phyloP scores from a whole-genome alignment of 73 alveolate species.

The Stentor coeruleus region DNA sequence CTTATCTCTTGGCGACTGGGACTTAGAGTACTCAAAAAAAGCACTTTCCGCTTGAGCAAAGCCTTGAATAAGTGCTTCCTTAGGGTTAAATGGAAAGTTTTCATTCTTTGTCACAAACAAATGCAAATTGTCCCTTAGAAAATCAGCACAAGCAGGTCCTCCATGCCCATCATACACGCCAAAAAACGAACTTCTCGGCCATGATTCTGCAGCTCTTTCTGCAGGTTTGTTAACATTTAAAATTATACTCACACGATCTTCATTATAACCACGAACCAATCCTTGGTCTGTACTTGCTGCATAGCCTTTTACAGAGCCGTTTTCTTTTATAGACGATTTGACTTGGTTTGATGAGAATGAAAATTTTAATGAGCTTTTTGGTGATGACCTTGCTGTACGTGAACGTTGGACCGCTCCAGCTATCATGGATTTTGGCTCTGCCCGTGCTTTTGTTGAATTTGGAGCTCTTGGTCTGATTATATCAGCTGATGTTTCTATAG shows the following conservation, averaged over 20 bases:
- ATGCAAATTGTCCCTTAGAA: slow-evolving; percentile 87
- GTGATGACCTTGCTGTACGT: slow-evolving; percentile 14
- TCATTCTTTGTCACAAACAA: slow-evolving; percentile 79
- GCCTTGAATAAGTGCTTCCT: slow-evolving; percentile 85
- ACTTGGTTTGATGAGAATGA: slow-evolving; percentile 42
- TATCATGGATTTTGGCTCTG: not conserved
- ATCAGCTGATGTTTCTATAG: not conserved
- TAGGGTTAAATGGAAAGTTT: slow-evolving; percentile 86
- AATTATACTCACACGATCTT: slow-evolving; percentile 89
- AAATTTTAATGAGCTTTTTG: not conserved
- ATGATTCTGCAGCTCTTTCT: slow-evolving; percentile 58
- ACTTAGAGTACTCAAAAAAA: slow-evolving; percentile 66
- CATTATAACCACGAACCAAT: slow-evolving; percentile 85
- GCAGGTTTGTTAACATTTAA: slow-evolving; percentile 75
- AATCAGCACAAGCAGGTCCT: slow-evolving; percentile 97
- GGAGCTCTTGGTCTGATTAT: not conserved
- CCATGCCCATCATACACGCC: slow-evolving; percentile 99
- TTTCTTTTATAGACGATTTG: slow-evolving; percentile 57
- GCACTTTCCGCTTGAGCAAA: slow-evolving; percentile 86
- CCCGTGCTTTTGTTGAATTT: not conserved
- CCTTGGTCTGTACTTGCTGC: slow-evolving; percentile 92
- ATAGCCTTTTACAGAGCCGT: slow-evolving; percentile 86
- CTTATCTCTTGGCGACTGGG: slow-evolving; percentile 61
- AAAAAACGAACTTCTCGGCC: slow-evolving; percentile 96
- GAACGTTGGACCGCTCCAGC: not conserved